Base-by-base conservation (phyloP, 2,329 filamentous ascomycete species). In the Fusarium palustre region DNA sequence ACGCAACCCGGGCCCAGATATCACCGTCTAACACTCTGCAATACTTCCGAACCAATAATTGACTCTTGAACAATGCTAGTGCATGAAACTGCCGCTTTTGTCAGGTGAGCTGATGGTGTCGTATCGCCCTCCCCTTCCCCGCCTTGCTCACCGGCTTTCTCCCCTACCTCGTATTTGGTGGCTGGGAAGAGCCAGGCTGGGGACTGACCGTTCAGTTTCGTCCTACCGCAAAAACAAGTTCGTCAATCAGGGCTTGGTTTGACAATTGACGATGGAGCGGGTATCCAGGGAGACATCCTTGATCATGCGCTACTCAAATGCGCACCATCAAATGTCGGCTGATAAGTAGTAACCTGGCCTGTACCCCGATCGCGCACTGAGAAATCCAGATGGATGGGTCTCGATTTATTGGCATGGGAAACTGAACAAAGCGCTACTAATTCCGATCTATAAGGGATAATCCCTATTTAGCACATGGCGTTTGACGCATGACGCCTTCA, bases 81-180 rank as follows among this genome's bases (percentile, higher is more conserved):
- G 42, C 49, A 48, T 64, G 12, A 39, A 57, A 55, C 31, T 34
- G 49, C 39, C 39, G 33, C 31, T 42, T 30, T 30, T 36, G 10
- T 42, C 47, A 25, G 22, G 39, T 47, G 10, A 24, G 16, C 18
- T 30, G 42, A 25, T 38, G 46, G 22, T 24, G 41, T 30, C 28
- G 28, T 30, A 39, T 43, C 25, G 38, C 24, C n/a, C 31, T 34
- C 24, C 59, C 48, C 55, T 34, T n/a, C 59, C 58, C 58, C 59
- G 31, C 59, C 59, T 61, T 33, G 7, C 59, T 63, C 60, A 57
- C 49, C 60, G 49, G 59, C 46, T 20, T 16, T 42, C 22, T 33
- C 52, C 13, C 22, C 31, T 48, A 39, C 24, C 24, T 25, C 24
- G 25, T 63, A 12, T n/a, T 22, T 48, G 49, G 58, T 48, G 58